These are phyloP conservation scores for Colletotrichum brevisporum DNA, from an alignment of 2,329 filamentous ascomycete genomes.

Conservation along the genomic window DNA sequence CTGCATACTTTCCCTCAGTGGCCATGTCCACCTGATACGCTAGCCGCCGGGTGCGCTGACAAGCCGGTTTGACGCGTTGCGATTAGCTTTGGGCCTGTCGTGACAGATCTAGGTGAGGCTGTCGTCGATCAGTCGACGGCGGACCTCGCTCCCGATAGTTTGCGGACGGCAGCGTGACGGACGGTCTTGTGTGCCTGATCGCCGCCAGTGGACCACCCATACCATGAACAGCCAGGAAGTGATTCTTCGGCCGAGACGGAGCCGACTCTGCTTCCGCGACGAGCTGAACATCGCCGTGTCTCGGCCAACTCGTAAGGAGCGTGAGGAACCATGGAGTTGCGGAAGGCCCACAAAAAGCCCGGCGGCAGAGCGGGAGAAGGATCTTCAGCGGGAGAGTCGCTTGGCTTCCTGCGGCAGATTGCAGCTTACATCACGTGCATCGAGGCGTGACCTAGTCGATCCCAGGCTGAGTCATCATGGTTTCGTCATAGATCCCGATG, in stretches of 20 bases:
- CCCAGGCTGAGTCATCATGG: constrained; percentile 18
- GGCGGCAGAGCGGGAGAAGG: constrained; percentile 28
- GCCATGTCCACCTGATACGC: constrained; percentile 30
- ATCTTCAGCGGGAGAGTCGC: constrained; percentile 1
- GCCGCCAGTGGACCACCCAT: neutral
- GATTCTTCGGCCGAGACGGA: constrained; percentile 22
- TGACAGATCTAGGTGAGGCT: constrained; percentile 24
- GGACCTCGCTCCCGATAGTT: neutral
- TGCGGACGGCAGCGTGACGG: constrained; percentile 8
- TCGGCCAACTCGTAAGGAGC: constrained; percentile 11
- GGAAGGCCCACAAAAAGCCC: constrained; percentile 14
- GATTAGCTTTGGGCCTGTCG: constrained; percentile 26
- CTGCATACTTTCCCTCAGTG: constrained; percentile 9
- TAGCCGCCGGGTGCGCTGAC: constrained; percentile 30
- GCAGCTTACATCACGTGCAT: constrained; percentile 13
- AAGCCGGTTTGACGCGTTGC: constrained; percentile 10
- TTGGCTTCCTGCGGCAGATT: constrained; percentile 6
- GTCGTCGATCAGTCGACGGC: constrained; percentile 19
- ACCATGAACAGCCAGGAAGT: neutral
- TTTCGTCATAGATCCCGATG: constrained; percentile 17
- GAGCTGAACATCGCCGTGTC: constrained; percentile 13
- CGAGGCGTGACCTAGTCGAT: too few relatives aligned
- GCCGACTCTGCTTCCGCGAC: neutral
- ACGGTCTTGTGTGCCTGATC: constrained; percentile 1
- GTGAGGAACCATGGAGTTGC: constrained; percentile 3